Conservation (phyloP, 129 eudicot species). For the Flaveria bidentis region DNA sequence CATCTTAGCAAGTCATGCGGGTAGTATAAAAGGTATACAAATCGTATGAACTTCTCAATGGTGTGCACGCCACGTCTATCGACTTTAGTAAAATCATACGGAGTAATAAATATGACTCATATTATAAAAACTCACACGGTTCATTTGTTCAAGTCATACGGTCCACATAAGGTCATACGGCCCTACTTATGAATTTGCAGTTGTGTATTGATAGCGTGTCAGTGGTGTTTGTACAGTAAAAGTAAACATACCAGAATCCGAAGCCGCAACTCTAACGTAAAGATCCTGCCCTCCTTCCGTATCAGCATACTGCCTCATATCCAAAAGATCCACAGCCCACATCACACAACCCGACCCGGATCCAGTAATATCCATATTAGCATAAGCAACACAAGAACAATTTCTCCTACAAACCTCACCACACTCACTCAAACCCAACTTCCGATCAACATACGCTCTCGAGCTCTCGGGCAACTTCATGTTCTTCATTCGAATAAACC, state of each 20-base stretch:
- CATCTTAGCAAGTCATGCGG: too few relatives aligned
- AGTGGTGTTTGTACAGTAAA: too few relatives aligned
- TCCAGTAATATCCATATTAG: slow-evolving; percentile 40
- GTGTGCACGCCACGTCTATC: too few relatives aligned
- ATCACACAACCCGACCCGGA: slow-evolving; percentile 70
- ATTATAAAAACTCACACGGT: too few relatives aligned
- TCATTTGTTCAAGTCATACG: too few relatives aligned
- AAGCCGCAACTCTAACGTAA: slow-evolving; percentile 51
- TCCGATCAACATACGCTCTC: slow-evolving; percentile 41
- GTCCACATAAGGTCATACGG: too few relatives aligned
- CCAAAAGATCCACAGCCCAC: slow-evolving; percentile 61
- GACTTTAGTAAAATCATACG: too few relatives aligned
- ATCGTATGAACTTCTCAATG: too few relatives aligned
- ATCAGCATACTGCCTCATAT: slow-evolving; percentile 63
- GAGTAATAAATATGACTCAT: too few relatives aligned
- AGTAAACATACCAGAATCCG: slow-evolving; percentile 61
- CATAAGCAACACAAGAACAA: slow-evolving; percentile 67
- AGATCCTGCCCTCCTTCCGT: slow-evolving; percentile 82
- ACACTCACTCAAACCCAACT: slow-evolving; percentile 45
- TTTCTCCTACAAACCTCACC: slow-evolving; percentile 44
- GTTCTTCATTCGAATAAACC: slow-evolving; percentile 43
- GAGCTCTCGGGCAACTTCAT: slow-evolving; percentile 69
- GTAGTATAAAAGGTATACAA: too few relatives aligned
- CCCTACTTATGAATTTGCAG: too few relatives aligned
- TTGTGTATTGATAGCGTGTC: too few relatives aligned